Evolutionary conservation across 2,329 filamentous ascomycete species (phyloP), one percentile per base, ranked within the genome.

Genomic region (Aspergillus thermomutatus): DNA sequence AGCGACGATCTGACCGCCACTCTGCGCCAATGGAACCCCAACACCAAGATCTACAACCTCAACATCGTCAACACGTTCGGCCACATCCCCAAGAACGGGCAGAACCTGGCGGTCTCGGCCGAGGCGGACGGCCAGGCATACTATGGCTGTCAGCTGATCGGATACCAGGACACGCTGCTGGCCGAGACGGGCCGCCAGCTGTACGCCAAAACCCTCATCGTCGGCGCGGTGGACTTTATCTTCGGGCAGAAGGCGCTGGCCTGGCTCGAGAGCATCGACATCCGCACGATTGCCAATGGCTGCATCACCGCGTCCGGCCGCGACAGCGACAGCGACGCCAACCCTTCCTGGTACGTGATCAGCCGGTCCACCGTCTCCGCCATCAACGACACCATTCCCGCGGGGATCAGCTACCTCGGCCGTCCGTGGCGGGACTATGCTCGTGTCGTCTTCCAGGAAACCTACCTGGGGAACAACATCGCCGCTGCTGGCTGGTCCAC

Each of bases 221-320:
- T 82, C 49, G 83, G 83, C 27, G 80, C 82, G 2, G 81, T 82
- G 46, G 84, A 86, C 63, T 85, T 85, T 65, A 82, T 85, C 61
- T 87, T 87, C 66, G 80, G 84, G 52, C 77, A 83, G 69, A 63
- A 76, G 53, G 77, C 80, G 34, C 67, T 72, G 52, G 74, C 78
- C 49, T 87, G 80, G 83, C 82, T 80, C 66, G 78, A 83, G 53
- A 63, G 71, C 14, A 76, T 75, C 56, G 76, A 79, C 47, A 80
- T 85, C 59, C 71, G 77, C 45, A 79, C 81, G 50, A 69, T 79
- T 9, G 66, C 70, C 19, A 72, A 72, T 2, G 69, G 81, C 17
- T 81, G 74, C 64, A 74, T 82, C 58, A 80, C 79, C 9, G 78
- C 78, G 55, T 75, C 73, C 53, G 80, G 80, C 6, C 75, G 80